These are phyloP conservation scores for Brassica napus DNA, from an alignment of 345 rosid genomes.

Conservation along the genomic window Da-Ae NC_063440.1:21393001-21393500, in stretches of 20 bases:
- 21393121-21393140: slow-evolving; percentile 95
- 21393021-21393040: slow-evolving; percentile 82
- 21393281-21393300: slow-evolving; percentile 81
- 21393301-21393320: slow-evolving; percentile 68
- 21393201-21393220: slow-evolving; percentile 60
- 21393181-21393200: slow-evolving; percentile 51
- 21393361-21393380: slow-evolving; percentile 74
- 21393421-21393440: slow-evolving; percentile 85
- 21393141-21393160: slow-evolving; percentile 95
- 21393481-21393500: slow-evolving; percentile 81
- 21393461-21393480: slow-evolving; percentile 95
- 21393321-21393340: slow-evolving; percentile 72
- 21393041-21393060: slow-evolving; percentile 77
- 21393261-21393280: slow-evolving; percentile 78
- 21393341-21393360: slow-evolving; percentile 79
- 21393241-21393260: slow-evolving; percentile 86
- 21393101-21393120: slow-evolving; percentile 80
- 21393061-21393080: slow-evolving; percentile 87
- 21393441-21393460: slow-evolving; percentile 86
- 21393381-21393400: slow-evolving; percentile 52
- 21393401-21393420: slow-evolving; percentile 90
- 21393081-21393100: slow-evolving; percentile 92
- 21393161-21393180: slow-evolving; percentile 61
- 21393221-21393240: slow-evolving; percentile 86
- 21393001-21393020: slow-evolving; percentile 82